Percentiles rank a stretch among this genome's conserved stretches.
Evolutionary conservation across 352 stramenopile species (phyloP).

Genomic region (Phytophthora aleatoria): DNA sequence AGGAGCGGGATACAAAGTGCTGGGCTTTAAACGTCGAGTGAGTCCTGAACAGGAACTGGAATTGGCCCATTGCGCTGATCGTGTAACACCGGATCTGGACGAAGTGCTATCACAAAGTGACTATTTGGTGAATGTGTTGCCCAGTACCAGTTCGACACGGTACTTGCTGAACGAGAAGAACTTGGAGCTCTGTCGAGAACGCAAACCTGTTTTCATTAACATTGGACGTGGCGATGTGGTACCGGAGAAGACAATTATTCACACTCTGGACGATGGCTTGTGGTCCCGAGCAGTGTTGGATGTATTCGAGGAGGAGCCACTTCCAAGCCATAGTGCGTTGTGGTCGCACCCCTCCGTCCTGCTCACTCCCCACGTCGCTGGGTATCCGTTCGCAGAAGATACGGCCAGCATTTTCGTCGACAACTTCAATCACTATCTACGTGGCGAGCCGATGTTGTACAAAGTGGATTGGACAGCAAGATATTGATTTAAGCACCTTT

Average conservation of each 20-base stretch:
- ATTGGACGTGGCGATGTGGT: conserved; percentile 52
- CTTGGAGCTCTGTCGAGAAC: conserved; percentile 41
- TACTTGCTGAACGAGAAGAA: conserved; percentile 58
- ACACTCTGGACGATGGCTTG: not conserved
- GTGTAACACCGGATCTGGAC: conserved; percentile 50
- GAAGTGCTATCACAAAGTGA: conserved; percentile 57
- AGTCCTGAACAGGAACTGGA: conserved; percentile 13
- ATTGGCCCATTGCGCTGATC: conserved; percentile 29
- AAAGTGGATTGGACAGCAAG: conserved; percentile 27
- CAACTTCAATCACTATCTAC: conserved; percentile 44
- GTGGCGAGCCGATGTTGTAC: conserved; percentile 26
- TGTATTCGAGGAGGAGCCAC: conserved; percentile 37
- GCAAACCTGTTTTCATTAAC: conserved; percentile 66
- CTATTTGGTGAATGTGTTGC: conserved; percentile 85
- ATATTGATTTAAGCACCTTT: conserved; percentile 14
- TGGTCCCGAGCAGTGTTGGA: not conserved
- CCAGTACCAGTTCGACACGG: conserved; percentile 74
- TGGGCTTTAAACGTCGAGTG: conserved; percentile 65
- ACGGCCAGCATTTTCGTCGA: conserved; percentile 71
- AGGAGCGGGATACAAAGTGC: conserved; percentile 54
- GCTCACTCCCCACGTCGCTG: conserved; percentile 80
- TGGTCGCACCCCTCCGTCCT: conserved; percentile 61
- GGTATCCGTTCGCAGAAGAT: conserved; percentile 64
- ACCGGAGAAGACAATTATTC: not conserved
- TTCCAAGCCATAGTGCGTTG: conserved; percentile 46